Conservation (phyloP, 2,329 filamentous ascomycete genomes). For the Aspergillus aculeatus region DNA sequence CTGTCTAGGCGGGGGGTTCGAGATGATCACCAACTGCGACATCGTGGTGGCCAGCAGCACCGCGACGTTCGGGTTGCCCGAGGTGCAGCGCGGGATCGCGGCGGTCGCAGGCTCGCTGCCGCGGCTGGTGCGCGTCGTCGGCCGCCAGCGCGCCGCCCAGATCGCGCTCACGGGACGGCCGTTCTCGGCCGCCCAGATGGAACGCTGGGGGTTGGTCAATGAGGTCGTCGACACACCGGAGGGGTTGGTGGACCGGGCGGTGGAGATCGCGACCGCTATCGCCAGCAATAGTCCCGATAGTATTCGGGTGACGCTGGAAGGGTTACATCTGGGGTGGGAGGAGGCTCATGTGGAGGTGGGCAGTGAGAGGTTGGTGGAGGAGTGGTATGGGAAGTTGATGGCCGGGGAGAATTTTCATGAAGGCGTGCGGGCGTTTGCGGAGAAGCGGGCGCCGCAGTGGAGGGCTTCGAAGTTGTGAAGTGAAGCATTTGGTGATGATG, state of each 20-base stretch:
- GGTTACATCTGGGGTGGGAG: slow-evolving; percentile 70
- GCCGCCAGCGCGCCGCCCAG: slow-evolving; percentile 67
- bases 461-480: slow-evolving; percentile 31
- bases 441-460: slow-evolving; percentile 69
- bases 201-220: slow-evolving; percentile 69
- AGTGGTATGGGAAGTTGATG: slow-evolving; percentile 60
- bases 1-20: slow-evolving; percentile 72
- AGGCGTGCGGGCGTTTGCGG: slow-evolving; percentile 70
- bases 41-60: slow-evolving; percentile 53
- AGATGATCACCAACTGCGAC: slow-evolving; percentile 73
- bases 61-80: slow-evolving; percentile 68
- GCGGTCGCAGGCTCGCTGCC: slow-evolving; percentile 70
- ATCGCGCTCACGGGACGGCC: slow-evolving; percentile 65
- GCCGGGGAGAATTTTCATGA: slow-evolving; percentile 70
- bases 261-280: slow-evolving; percentile 61
- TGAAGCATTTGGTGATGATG: too few species aligned
- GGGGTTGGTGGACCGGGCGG: slow-evolving; percentile 40
- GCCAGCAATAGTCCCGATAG: slow-evolving; percentile 69
- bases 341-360: slow-evolving; percentile 62
- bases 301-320: slow-evolving; percentile 67
- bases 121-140: slow-evolving; percentile 64
- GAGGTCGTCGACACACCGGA: slow-evolving; percentile 51
- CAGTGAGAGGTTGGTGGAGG: slow-evolving; percentile 56
- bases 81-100: slow-evolving; percentile 69
- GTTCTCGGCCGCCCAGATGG: slow-evolving; percentile 60